These are phyloP conservation scores for Aristolochia californica DNA, from an alignment of 164 flowering plant species.

Conservation along the genomic window DNA sequence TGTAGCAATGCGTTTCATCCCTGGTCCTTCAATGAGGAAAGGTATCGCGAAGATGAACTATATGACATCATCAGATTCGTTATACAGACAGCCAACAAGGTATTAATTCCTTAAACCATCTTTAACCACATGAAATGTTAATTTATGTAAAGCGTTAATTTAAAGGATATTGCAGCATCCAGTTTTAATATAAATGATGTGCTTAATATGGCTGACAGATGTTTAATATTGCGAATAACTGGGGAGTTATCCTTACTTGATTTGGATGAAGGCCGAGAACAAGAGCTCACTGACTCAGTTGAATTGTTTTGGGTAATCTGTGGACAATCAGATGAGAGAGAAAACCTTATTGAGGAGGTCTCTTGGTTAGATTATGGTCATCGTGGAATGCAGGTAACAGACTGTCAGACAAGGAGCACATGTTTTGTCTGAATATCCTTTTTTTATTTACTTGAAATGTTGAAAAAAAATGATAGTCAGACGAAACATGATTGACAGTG, in stretches of 20 bases:
- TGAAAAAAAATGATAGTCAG: too few species aligned
- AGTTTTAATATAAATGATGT: too few species aligned
- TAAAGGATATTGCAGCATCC: too few species aligned
- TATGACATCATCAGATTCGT: constrained; percentile 27
- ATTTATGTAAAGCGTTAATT: constrained; percentile 3
- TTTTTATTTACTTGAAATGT: background rate
- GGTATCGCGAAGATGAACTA: constrained; percentile 15
- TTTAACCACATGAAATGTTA: background rate
- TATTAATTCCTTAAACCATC: constrained; percentile 10
- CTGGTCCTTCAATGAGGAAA: constrained; percentile 56
- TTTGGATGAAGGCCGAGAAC: constrained; percentile 93
- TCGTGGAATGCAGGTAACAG: constrained; percentile 94
- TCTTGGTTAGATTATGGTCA: constrained; percentile 96
- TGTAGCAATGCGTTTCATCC: constrained; percentile 90
- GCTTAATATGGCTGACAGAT: constrained; percentile 30
- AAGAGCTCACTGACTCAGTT: constrained; percentile 83
- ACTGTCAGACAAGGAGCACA: constrained; percentile 3
- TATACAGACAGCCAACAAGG: constrained; percentile 63
- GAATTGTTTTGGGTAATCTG: constrained; percentile 98
- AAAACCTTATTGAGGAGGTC: constrained; percentile 88
- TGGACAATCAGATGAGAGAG: constrained; percentile 79
- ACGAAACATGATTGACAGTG: background rate
- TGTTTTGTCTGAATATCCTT: background rate
- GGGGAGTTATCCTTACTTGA: constrained; percentile 96
- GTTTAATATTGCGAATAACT: constrained; percentile 74